Evolutionary conservation across 2,329 filamentous ascomycete species (phyloP).

Genomic region (Aspergillus sp.): DNA sequence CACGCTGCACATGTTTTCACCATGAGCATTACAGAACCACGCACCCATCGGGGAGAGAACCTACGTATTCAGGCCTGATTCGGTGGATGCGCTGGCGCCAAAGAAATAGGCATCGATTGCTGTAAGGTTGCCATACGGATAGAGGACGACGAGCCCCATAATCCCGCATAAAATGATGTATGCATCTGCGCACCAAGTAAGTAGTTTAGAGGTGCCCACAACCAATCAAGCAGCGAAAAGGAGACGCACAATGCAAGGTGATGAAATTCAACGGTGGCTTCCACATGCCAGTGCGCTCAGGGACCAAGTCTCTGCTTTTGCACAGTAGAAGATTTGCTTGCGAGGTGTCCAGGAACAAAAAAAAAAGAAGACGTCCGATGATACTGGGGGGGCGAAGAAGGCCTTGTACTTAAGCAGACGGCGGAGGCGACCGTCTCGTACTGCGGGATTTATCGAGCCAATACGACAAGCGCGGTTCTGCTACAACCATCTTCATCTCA

Average conservation of each 20-base stretch:
- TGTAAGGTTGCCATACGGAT: conserved; percentile 39
- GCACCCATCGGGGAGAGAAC: neutral
- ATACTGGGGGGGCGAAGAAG: too few species aligned
- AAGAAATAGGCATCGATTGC: conserved; percentile 52
- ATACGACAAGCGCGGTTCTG: too few species aligned
- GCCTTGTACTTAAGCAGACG: too few species aligned
- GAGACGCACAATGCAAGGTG: neutral
- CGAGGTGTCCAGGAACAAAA: too few species aligned
- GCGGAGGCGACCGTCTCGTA: too few species aligned
- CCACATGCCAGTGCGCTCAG: neutral
- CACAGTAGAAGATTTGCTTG: too few species aligned
- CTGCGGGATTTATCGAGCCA: too few species aligned
- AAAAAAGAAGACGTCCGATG: too few species aligned
- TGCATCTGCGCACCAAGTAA: conserved; percentile 28
- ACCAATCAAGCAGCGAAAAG: neutral
- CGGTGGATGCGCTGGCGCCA: conserved; percentile 49
- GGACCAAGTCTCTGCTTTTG: too few species aligned
- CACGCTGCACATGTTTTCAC: conserved; percentile 31
- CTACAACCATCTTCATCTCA: too few species aligned
- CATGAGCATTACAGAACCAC: neutral
- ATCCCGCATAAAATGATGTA: conserved; percentile 39
- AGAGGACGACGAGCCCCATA: conserved; percentile 35
- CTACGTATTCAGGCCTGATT: conserved; percentile 52
- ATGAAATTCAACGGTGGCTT: neutral
- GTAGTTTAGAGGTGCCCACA: neutral